phyloP scores from a whole-genome alignment of 2,329 filamentous ascomycete species.

The Graphiopsis chlorocephala region DNA sequence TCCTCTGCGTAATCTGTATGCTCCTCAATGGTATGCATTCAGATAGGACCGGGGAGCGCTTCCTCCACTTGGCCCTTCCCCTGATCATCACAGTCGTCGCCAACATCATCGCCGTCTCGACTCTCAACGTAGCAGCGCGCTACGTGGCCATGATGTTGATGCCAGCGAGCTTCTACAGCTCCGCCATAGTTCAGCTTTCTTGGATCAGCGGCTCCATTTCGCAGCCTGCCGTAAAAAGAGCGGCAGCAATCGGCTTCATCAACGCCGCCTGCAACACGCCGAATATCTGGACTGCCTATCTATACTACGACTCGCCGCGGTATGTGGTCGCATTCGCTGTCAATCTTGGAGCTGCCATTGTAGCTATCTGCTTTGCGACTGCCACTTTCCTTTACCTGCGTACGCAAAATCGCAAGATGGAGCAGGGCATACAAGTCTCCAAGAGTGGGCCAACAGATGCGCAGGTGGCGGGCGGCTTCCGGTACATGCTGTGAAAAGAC shows the following conservation, averaged over 20 bases:
- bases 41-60: constrained; percentile 52
- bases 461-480: constrained; percentile 27
- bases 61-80: constrained; percentile 54
- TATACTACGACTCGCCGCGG: background rate
- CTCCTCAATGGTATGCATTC: constrained; percentile 56
- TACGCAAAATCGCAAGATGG: constrained; percentile 26
- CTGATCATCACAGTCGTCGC: constrained; percentile 54
- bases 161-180: constrained; percentile 16
- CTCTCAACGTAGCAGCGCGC: constrained; percentile 49
- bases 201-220: constrained; percentile 42
- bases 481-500: constrained; percentile 27
- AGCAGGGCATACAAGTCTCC: constrained; percentile 23
- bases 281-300: constrained; percentile 44
- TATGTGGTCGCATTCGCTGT: constrained; percentile 20
- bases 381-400: constrained; percentile 16
- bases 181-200: constrained; percentile 44
- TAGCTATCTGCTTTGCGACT: constrained; percentile 23
- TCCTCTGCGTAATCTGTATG: constrained; percentile 53
- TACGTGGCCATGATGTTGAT: constrained; percentile 62
- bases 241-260: constrained; percentile 31
- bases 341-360: constrained; percentile 23
- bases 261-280: constrained; percentile 36
- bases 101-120: constrained; percentile 55
- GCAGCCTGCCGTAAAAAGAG: constrained; percentile 35
- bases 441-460: constrained; percentile 25